phyloP scores from a whole-genome alignment of 2,329 filamentous ascomycete species.

The Penicillium sp. region DNA sequence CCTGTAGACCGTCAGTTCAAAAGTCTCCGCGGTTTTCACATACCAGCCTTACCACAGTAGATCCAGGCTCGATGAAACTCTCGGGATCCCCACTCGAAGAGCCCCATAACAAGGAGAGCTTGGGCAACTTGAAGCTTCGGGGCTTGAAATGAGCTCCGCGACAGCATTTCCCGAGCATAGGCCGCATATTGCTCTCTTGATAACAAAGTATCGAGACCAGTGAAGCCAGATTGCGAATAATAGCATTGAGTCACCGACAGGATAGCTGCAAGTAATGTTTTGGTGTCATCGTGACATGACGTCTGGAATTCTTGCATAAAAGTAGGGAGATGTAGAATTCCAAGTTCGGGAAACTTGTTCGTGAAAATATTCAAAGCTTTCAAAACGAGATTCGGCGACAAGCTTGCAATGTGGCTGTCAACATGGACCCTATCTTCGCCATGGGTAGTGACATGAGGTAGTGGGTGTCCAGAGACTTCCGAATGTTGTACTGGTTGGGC shows the following conservation, averaged over 20 bases:
- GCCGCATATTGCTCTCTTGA: conserved; percentile 20
- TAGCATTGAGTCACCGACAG: conserved; percentile 13
- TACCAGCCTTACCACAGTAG: conserved; percentile 32
- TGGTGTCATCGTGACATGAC: conserved; percentile 13
- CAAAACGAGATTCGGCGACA: conserved; percentile 15
- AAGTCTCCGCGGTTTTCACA: not conserved
- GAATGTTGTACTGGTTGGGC: not conserved
- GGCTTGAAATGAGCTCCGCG: conserved; percentile 19
- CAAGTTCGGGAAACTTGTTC: conserved; percentile 28
- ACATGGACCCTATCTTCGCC: not conserved
- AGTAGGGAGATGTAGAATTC: conserved; percentile 23
- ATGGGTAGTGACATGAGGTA: not conserved
- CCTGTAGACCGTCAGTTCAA: conserved; percentile 23
- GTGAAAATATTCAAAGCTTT: conserved; percentile 23
- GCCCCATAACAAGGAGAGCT: conserved; percentile 44
- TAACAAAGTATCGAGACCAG: conserved; percentile 9
- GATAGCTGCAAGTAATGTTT: conserved; percentile 18
- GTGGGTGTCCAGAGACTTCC: not conserved
- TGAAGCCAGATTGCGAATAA: conserved; percentile 8
- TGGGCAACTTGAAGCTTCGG: conserved; percentile 45
- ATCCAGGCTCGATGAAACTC: conserved; percentile 52
- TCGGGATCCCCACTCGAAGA: conserved; percentile 50
- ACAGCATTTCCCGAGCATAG: conserved; percentile 21
- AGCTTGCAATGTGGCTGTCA: conserved; percentile 12
- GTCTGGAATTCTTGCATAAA: conserved; percentile 20